These are phyloP conservation scores for Ormosia emarginata DNA, from an alignment of 306 rosid genomes.

Conservation along the genomic window DNA sequence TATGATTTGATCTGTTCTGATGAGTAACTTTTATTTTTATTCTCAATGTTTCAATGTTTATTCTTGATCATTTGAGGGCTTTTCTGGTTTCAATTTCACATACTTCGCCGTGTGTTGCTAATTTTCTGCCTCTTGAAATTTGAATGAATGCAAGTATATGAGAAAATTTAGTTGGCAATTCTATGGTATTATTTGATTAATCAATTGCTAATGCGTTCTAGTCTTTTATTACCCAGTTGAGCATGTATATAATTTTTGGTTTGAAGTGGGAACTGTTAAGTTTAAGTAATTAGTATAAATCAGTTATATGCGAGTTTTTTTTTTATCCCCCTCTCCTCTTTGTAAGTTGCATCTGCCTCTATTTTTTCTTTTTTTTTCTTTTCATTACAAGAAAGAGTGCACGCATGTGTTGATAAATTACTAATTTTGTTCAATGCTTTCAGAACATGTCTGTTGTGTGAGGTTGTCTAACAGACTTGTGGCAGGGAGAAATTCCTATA, in stretches of 20 bases:
- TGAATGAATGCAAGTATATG: not conserved
- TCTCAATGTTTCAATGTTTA: not conserved
- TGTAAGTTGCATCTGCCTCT: not conserved
- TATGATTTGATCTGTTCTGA: conserved; percentile 32
- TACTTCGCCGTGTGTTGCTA: not conserved
- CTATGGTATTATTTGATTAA: too few species aligned
- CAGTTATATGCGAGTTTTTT: not conserved
- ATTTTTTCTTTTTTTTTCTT: not conserved
- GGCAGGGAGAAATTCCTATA: not conserved
- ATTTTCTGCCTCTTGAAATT: not conserved
- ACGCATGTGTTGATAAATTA: not conserved
- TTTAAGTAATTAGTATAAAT: not conserved
- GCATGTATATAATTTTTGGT: not conserved
- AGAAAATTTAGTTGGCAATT: not conserved
- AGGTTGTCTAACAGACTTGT: not conserved
- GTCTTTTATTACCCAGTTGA: not conserved
- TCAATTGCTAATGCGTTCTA: not conserved
- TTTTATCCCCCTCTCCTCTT: not conserved
- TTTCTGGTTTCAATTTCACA: not conserved
- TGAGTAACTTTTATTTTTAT: not conserved
- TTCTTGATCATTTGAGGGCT: conserved; percentile 2
- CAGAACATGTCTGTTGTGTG: not conserved
- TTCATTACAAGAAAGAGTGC: not conserved
- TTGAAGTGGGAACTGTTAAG: not conserved
- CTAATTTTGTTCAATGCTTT: not conserved